Evolutionary conservation across 2,329 filamentous ascomycete genomes (phyloP).

Genomic region (Pseudocercospora ulei): DNA sequence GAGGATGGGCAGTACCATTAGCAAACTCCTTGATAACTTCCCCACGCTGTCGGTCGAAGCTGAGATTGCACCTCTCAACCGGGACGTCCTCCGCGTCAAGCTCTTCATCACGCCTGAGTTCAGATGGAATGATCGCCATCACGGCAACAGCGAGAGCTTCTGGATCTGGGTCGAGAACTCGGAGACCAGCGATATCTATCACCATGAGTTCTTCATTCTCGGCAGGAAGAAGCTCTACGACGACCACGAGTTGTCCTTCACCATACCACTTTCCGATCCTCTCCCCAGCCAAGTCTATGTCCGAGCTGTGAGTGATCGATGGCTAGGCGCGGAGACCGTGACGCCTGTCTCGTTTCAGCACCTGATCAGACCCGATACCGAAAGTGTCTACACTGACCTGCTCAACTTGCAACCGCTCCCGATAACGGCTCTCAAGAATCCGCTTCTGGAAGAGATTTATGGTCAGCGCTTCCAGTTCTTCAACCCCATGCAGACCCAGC

Average conservation of each 20-base stretch:
- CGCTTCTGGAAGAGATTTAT: slow-evolving; percentile 78
- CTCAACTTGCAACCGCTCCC: slow-evolving; percentile 84
- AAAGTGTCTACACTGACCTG: slow-evolving; percentile 92
- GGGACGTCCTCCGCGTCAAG: slow-evolving; percentile 86
- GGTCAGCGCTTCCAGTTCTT: slow-evolving; percentile 85
- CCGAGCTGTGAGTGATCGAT: slow-evolving; percentile 83
- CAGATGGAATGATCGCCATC: slow-evolving; percentile 83
- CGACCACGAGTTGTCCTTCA: slow-evolving; percentile 96
- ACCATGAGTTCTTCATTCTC: slow-evolving; percentile 93
- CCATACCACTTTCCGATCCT: slow-evolving; percentile 87
- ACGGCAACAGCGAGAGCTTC: slow-evolving; percentile 90
- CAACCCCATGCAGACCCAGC: slow-evolving; percentile 98
- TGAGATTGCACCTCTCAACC: slow-evolving; percentile 89
- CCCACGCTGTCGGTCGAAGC: slow-evolving; percentile 83
- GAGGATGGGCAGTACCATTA: slow-evolving; percentile 71
- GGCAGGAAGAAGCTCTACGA: slow-evolving; percentile 82
- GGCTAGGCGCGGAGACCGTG: slow-evolving; percentile 93
- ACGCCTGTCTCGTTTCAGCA: slow-evolving; percentile 95
- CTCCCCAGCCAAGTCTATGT: slow-evolving; percentile 94
- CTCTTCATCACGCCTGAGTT: slow-evolving; percentile 83
- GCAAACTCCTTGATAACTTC: slow-evolving; percentile 77
- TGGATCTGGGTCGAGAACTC: slow-evolving; percentile 99
- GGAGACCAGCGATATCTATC: slow-evolving; percentile 93
- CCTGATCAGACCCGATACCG: slow-evolving; percentile 90
- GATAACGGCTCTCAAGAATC: slow-evolving; percentile 77